Base-by-base conservation (phyloP, 2,329 filamentous ascomycete genomes). In the Sporothrix sp. region DNA sequence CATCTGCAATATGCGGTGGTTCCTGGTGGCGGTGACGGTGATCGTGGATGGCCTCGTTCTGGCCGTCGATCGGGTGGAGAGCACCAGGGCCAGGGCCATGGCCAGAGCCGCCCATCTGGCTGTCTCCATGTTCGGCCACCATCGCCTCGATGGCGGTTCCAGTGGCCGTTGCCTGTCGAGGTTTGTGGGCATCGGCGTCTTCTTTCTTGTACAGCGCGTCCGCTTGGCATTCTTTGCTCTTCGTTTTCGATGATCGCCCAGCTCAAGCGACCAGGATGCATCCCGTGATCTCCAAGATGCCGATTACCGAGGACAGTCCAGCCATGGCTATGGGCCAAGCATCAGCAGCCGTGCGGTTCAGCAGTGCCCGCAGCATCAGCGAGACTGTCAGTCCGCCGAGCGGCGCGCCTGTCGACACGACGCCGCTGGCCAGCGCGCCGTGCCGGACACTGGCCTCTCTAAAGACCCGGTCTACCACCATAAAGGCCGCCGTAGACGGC, bases 341-440 rank as follows among this genome's bases (percentile, higher is more conserved):
- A 21, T 59, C 52, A 30, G 18, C 18, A 18, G 11, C 30, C 2
- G 43, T 35, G 7, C 44, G 42, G 20, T 54, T 48, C 21, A 64
- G 61, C 7, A 62, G 58, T 2, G 37, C 50, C 44, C 60, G 55
- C 27, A 64, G 57, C 9, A 60, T 42, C 7, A 64, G 52, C 2
- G 61, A 61, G 55, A 62, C 61, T 37, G 63, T 55, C 14, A 64
- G 59, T n/a, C 62, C 62, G n/a, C 61, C 61, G 2, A 62, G 46
- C 4, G 60, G 60, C 7, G 60, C 57, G 1, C 63, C 61, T 21
- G 59, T 48, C 18, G 60, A 59, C 42, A 61, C 59, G 37, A 59
- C 55, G 3, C 60, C 62, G 13, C 57, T 58, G 0, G 59, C 60
- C 13, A 27, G 3, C 52, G 58, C 30, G 56, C 50, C 20, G 33